Evolutionary conservation across 2,329 filamentous ascomycete species (phyloP).

Genomic region (Colletotrichum sidae): DNA sequence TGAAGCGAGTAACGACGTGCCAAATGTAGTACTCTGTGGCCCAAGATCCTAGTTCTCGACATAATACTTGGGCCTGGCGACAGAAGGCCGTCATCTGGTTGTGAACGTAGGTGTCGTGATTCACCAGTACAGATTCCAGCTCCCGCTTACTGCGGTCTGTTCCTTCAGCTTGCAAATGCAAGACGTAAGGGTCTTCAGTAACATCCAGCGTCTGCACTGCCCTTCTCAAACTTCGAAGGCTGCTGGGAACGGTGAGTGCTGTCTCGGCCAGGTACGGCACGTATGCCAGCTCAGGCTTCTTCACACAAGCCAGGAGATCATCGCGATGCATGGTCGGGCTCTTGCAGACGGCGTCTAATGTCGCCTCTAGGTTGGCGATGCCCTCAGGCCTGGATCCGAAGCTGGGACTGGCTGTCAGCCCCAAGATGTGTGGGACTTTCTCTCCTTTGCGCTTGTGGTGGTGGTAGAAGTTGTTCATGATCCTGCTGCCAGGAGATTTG

Average conservation of each 20-base stretch:
- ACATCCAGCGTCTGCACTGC: constrained; percentile 64
- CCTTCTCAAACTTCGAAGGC: constrained; percentile 54
- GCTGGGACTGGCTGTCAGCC: constrained; percentile 84
- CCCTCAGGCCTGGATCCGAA: constrained; percentile 67
- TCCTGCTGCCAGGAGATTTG: constrained; percentile 72
- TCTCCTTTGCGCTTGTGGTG: constrained; percentile 51
- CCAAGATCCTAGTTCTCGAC: constrained; percentile 73
- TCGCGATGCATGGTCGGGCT: constrained; percentile 76
- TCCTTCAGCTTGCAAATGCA: constrained; percentile 55
- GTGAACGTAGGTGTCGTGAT: constrained; percentile 62
- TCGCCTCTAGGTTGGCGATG: constrained; percentile 73
- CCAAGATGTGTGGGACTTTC: constrained; percentile 75
- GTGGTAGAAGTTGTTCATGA: constrained; percentile 81
- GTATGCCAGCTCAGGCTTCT: constrained; percentile 68
- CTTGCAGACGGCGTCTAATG: constrained; percentile 75
- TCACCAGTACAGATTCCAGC: constrained; percentile 54
- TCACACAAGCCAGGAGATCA: constrained; percentile 76
- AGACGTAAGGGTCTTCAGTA: constrained; percentile 69
- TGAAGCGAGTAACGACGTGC: constrained; percentile 54
- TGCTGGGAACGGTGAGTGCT: constrained; percentile 45
- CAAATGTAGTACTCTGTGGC: constrained; percentile 75
- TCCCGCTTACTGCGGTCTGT: constrained; percentile 53
- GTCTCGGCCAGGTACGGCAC: constrained; percentile 45
- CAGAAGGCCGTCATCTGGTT: constrained; percentile 68
- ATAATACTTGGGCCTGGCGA: constrained; percentile 62